Conservation (phyloP, 495 filamentous ascomycete species). For the Penicillium cosmopolitanum region DNA sequence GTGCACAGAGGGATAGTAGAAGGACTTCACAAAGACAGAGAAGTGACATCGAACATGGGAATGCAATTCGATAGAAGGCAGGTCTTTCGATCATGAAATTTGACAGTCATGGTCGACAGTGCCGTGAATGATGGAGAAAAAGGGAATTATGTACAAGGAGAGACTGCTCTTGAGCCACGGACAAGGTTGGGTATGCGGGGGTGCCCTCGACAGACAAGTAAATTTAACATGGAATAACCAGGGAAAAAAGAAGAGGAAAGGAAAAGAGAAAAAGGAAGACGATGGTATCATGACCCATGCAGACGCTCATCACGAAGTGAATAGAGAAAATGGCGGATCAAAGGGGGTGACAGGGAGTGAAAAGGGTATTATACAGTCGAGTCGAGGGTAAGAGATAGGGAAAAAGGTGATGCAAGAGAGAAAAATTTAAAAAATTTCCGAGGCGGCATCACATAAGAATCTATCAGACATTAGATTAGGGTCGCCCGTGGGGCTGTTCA, state of each 20-base stretch:
- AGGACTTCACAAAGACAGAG: neutral
- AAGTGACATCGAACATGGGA: conserved; percentile 10
- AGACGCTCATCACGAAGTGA: conserved; percentile 32
- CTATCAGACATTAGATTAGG: conserved; percentile 49
- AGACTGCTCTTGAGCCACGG: conserved; percentile 12
- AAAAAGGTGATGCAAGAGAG: conserved; percentile 3
- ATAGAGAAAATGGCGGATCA: conserved; percentile 21
- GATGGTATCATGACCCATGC: conserved; percentile 38
- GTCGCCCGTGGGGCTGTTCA: conserved; percentile 9
- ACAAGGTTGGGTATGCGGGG: conserved; percentile 18
- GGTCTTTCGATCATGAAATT: conserved; percentile 20
- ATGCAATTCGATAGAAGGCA: conserved; percentile 26
- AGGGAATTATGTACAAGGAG: conserved; percentile 36
- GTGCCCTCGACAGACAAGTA: conserved; percentile 25
- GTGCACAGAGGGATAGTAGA: neutral
- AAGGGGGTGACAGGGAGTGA: conserved; percentile 22
- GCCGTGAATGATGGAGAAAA: conserved; percentile 14
- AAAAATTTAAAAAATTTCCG: conserved; percentile 29
- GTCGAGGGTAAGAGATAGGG: conserved; percentile 22
- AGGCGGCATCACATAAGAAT: conserved; percentile 37
- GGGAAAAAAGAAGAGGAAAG: conserved; percentile 15
- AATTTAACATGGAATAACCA: conserved; percentile 19
- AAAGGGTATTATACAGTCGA: conserved; percentile 36
- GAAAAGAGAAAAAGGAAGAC: conserved; percentile 18
- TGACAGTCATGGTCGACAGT: conserved; percentile 17